Percentiles rank a stretch among this genome's conserved stretches.
These are phyloP conservation scores for Citrus glauca DNA, from an alignment of 345 rosid genomes.

Conservation along the genomic window DNA sequence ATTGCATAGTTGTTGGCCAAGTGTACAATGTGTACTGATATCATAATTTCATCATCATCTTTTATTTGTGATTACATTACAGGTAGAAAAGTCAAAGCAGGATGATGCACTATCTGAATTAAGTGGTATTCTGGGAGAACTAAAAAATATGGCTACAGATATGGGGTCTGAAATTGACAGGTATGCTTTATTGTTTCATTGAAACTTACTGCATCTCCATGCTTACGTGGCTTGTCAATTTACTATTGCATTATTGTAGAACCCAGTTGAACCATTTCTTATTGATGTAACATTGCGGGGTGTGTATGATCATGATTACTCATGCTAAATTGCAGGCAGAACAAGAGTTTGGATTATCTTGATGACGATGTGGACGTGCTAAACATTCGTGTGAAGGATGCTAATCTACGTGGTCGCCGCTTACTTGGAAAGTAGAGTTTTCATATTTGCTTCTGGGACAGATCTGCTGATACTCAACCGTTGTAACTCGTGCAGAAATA, in stretches of 20 bases:
- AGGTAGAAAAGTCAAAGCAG: conserved; percentile 78
- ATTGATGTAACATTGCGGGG: not conserved
- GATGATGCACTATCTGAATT: conserved; percentile 73
- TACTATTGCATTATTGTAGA: not conserved
- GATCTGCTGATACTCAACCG: not conserved
- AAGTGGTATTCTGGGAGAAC: conserved; percentile 64
- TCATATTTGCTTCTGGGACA: not conserved
- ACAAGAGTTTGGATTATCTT: conserved; percentile 53
- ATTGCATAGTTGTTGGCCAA: not conserved
- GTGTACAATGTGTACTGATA: not conserved
- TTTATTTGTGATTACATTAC: conserved; percentile 15
- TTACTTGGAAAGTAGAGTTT: conserved; percentile 68
- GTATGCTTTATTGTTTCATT: conserved; percentile 28
- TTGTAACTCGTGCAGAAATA: not conserved
- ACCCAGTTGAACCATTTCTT: not conserved
- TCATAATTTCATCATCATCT: not conserved
- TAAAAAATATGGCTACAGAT: conserved; percentile 80
- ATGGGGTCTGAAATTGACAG: conserved; percentile 82
- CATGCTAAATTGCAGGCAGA: conserved; percentile 47
- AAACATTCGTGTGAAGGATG: conserved; percentile 53
- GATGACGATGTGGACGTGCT: conserved; percentile 69
- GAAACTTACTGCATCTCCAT: not conserved
- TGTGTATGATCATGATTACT: not conserved
- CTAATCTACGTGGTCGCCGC: conserved; percentile 56
- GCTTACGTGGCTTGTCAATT: not conserved